phyloP scores from a whole-genome alignment of 192 early-diverging fungal genomes.

The Rhizophagus clarus region DNA sequence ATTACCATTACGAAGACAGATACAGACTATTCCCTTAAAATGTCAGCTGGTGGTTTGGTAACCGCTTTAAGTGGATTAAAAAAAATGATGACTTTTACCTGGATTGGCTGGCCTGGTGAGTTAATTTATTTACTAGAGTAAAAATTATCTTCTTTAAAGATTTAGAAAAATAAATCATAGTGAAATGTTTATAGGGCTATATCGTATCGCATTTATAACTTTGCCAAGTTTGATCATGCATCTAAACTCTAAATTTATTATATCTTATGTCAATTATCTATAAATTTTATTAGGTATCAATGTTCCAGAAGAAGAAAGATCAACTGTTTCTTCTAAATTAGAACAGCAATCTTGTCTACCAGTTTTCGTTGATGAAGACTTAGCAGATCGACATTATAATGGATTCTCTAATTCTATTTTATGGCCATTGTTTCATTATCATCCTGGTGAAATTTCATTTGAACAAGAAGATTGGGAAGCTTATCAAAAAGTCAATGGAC shows the following conservation, averaged over 20 bases:
- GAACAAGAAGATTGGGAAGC: conserved; percentile 93
- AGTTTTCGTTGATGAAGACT: conserved; percentile 90
- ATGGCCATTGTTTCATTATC: conserved; percentile 99
- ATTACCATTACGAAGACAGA: conserved; percentile 80
- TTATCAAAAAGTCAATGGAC: conserved; percentile 87
- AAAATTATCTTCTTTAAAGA: no score
- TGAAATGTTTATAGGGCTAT: no score
- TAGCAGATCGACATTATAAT: conserved; percentile 97
- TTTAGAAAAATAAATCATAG: no score
- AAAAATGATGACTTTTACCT: conserved; percentile 94
- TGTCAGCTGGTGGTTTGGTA: conserved; percentile 95
- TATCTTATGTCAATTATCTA: background rate
- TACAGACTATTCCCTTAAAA: conserved; percentile 62
- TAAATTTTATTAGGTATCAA: conserved; percentile 65
- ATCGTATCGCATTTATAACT: no score
- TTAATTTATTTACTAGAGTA: background rate
- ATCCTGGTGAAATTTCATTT: conserved; percentile 97
- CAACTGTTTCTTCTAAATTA: conserved; percentile 66
- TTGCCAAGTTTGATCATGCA: no score
- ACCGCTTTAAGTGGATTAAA: conserved; percentile 92
- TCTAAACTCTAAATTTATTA: background rate
- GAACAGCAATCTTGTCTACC: conserved; percentile 86
- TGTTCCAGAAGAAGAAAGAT: conserved; percentile 78
- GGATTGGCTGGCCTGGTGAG: conserved; percentile 98
- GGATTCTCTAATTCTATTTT: conserved; percentile 99